A percentile compares a stretch with the other conserved stretches of the same genome.
phyloP scores from a whole-genome alignment of 176 grass and related monocot species.

The Tuctoria greenei region DNA sequence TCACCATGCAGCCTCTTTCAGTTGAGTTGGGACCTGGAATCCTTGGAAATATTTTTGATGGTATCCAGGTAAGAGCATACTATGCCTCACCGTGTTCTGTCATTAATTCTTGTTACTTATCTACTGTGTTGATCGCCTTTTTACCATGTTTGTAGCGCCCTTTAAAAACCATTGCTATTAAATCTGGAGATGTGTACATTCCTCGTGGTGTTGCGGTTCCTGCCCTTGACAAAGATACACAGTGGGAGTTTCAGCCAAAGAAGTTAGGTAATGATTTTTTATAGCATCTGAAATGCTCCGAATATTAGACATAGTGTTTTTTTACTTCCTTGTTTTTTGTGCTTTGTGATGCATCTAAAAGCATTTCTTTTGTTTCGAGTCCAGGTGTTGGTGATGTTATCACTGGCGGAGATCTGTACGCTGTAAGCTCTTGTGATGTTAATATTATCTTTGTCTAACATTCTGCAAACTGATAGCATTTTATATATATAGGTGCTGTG shows the following conservation, averaged over 20 bases:
- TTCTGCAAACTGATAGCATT: not conserved
- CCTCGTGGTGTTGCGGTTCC: constrained; percentile 89
- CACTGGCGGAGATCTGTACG: constrained; percentile 70
- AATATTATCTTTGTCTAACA: not conserved
- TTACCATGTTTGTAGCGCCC: constrained; percentile 54
- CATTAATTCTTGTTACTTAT: not conserved
- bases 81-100: not conserved
- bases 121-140: not conserved
- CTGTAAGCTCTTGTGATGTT: constrained; percentile 48
- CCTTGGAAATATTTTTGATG: constrained; percentile 95
- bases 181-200: constrained; percentile 90
- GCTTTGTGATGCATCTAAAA: constrained; percentile 17
- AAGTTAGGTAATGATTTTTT: constrained; percentile 46
- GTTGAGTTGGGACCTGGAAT: constrained; percentile 90
- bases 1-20: constrained; percentile 71
- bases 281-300: not conserved
- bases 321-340: not conserved
- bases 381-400: constrained; percentile 63
- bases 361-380: constrained; percentile 30
- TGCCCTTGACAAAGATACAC: constrained; percentile 83
- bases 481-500: not conserved
- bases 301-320: not conserved
- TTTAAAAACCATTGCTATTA: constrained; percentile 91
- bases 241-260: constrained; percentile 80
- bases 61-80: constrained; percentile 63